phyloP scores from a whole-genome alignment of 306 rosid genomes.

The Lathyrus oleraceus region DNA sequence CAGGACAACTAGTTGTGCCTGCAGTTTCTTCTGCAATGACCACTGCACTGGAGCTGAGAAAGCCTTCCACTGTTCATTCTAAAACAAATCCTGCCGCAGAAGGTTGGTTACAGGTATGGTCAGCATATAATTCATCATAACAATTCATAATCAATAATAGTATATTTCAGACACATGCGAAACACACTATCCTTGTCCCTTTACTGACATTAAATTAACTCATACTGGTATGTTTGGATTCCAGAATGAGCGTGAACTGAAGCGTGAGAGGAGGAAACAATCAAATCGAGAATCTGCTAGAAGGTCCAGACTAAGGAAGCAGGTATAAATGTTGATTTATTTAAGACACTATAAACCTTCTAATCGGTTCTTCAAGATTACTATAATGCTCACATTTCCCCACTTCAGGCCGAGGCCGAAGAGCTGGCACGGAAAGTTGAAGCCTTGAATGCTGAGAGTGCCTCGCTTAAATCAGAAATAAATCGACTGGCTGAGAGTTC shows the following conservation, averaged over 20 bases:
- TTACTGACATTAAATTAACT: constrained; percentile 16
- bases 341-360: neutral
- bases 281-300: constrained; percentile 97
- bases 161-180: neutral
- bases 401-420: constrained; percentile 79
- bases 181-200: constrained; percentile 13
- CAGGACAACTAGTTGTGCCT: constrained; percentile 52
- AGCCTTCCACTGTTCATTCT: constrained; percentile 38
- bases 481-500: constrained; percentile 61
- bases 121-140: constrained; percentile 6
- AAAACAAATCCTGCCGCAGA: constrained; percentile 70
- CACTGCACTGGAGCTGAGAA: constrained; percentile 66
- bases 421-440: constrained; percentile 84
- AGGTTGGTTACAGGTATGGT: constrained; percentile 66
- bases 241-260: constrained; percentile 81
- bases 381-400: constrained; percentile 10
- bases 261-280: constrained; percentile 92
- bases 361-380: neutral
- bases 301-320: constrained; percentile 94
- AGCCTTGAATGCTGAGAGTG: constrained; percentile 60
- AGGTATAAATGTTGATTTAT: constrained; percentile 51
- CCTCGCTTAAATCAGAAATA: constrained; percentile 65
- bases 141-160: neutral
- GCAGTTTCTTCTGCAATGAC: constrained; percentile 61
- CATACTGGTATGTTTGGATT: constrained; percentile 32